Evolutionary conservation across 1,284 basidiomycete genomes (phyloP).

Genomic region (Thecaphora thlaspeos): DNA sequence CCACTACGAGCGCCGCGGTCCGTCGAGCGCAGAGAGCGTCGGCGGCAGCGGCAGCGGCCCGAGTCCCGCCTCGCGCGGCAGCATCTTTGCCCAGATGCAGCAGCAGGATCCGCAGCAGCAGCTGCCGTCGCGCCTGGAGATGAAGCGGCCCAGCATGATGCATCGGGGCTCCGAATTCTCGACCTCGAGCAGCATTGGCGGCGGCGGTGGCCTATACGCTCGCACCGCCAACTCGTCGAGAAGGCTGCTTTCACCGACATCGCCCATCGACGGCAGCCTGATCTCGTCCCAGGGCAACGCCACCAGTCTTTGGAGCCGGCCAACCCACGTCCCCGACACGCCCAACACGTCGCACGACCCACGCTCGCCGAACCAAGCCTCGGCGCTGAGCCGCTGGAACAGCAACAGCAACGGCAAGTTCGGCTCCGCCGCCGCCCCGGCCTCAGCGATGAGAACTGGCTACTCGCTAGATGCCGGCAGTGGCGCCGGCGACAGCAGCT

Average conservation of each 20-base stretch:
- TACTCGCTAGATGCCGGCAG: too few relatives aligned
- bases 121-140: too few relatives aligned
- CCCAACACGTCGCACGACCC: slow-evolving; percentile 1
- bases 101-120: too few relatives aligned
- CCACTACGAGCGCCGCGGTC: slow-evolving; percentile 13
- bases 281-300: slow-evolving; percentile 26
- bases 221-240: not conserved
- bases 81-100: too few relatives aligned
- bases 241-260: slow-evolving; percentile 6
- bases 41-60: too few relatives aligned
- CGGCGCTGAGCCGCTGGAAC: not conserved
- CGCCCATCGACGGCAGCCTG: slow-evolving; percentile 39
- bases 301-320: slow-evolving; percentile 33
- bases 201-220: too few relatives aligned
- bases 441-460: too few relatives aligned
- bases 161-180: too few relatives aligned
- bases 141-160: too few relatives aligned
- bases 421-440: not conserved
- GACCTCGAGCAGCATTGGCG: too few relatives aligned
- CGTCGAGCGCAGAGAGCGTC: too few relatives aligned
- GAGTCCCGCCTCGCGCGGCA: too few relatives aligned
- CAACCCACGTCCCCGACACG: slow-evolving; percentile 9
- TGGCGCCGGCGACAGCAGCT: not conserved
- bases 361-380: not conserved
- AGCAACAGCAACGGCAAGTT: not conserved